phyloP scores from a whole-genome alignment of 2,329 filamentous ascomycete species.

The Penicillium decumbens region DNA sequence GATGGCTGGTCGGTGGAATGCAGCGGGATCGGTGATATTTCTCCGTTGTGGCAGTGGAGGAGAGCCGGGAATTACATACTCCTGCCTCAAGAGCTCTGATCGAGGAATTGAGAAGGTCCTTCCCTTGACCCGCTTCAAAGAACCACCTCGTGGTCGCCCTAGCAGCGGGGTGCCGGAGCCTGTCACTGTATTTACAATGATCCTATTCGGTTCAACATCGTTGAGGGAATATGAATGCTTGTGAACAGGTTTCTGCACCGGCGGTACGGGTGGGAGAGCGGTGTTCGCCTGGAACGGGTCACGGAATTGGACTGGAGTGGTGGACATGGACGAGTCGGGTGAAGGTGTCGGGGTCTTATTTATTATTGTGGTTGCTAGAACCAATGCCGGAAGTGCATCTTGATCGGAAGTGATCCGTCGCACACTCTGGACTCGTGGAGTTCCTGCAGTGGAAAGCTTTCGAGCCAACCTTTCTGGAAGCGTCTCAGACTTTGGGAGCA shows the following conservation, averaged over 20 bases:
- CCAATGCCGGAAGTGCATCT: slow-evolving; percentile 46
- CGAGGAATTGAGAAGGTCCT: slow-evolving; percentile 30
- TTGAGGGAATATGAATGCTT: slow-evolving; percentile 19
- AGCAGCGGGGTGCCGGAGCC: slow-evolving; percentile 20
- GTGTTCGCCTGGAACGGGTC: slow-evolving; percentile 29
- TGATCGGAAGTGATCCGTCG: slow-evolving; percentile 45
- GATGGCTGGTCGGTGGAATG: slow-evolving; percentile 35
- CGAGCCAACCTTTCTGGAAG: slow-evolving; percentile 35
- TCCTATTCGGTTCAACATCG: slow-evolving; percentile 23
- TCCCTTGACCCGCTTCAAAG: slow-evolving; percentile 28
- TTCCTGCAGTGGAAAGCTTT: slow-evolving; percentile 38
- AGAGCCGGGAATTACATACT: slow-evolving; percentile 24
- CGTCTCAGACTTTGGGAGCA: slow-evolving; percentile 28
- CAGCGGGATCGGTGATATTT: slow-evolving; percentile 40
- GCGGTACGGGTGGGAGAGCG: slow-evolving; percentile 3
- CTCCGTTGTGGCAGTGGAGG: slow-evolving; percentile 29
- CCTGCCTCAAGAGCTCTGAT: slow-evolving; percentile 23
- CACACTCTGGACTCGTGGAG: slow-evolving; percentile 33
- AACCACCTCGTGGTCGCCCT: slow-evolving; percentile 32
- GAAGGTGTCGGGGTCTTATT: slow-evolving; percentile 20
- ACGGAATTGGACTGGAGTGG: slow-evolving; percentile 27
- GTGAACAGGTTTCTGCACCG: slow-evolving; percentile 11
- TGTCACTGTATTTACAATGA: slow-evolving; percentile 21
- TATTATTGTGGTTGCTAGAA: slow-evolving; percentile 43
- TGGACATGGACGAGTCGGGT: slow-evolving; percentile 20